phyloP scores from a whole-genome alignment of 257 asterid species.

The Fraxinus quadrangulata region DNA sequence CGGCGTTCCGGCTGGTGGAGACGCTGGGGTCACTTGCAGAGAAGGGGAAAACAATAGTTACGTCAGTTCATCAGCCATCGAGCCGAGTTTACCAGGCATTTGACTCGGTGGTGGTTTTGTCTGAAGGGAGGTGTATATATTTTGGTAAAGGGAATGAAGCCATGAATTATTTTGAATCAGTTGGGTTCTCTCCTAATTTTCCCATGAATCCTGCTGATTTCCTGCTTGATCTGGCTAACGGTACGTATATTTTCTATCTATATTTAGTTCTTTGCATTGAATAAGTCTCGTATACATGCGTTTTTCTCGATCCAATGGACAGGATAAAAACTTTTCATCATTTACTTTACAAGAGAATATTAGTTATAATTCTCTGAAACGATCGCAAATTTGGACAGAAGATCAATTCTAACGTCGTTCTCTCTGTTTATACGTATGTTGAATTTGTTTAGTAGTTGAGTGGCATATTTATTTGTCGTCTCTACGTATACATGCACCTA shows the following conservation, averaged over 20 bases:
- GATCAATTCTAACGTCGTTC: no score
- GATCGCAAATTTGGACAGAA: no score
- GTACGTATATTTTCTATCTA: constrained; percentile 36
- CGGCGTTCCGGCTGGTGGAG: constrained; percentile 66
- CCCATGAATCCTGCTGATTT: constrained; percentile 99
- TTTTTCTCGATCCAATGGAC: no score
- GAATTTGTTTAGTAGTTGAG: background rate
- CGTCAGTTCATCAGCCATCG: constrained; percentile 91
- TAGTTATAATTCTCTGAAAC: no score
- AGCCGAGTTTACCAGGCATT: constrained; percentile 79
- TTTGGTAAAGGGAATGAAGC: constrained; percentile 71
- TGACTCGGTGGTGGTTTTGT: constrained; percentile 64
- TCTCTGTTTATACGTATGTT: background rate
- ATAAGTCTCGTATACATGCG: no score
- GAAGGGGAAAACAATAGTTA: constrained; percentile 79
- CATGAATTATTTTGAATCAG: constrained; percentile 69
- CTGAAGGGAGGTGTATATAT: constrained; percentile 76
- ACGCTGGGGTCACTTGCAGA: constrained; percentile 63
- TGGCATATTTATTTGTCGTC: background rate
- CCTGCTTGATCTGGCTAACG: constrained; percentile 97
- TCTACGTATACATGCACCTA: background rate
- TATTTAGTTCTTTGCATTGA: no score
- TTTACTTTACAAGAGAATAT: no score
- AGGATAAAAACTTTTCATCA: no score
- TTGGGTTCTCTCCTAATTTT: constrained; percentile 72